phyloP scores from a whole-genome alignment of 345 rosid genomes.

The Balakata baccata region DNA sequence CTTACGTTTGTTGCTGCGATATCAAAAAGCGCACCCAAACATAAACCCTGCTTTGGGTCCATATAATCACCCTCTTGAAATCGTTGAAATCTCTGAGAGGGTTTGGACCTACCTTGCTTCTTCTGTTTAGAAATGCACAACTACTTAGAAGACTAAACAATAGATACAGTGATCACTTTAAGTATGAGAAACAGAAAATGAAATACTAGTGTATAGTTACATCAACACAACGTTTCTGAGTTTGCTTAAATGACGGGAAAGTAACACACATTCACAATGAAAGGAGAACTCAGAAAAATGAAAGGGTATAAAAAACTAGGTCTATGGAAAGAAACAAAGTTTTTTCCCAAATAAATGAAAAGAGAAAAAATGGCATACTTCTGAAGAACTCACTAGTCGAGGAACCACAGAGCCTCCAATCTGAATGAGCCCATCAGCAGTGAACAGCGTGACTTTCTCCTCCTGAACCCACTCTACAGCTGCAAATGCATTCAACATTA shows the following conservation, averaged over 20 bases:
- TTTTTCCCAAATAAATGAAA: neutral
- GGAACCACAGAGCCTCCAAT: constrained; percentile 90
- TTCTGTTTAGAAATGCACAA: constrained; percentile 39
- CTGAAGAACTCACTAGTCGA: constrained; percentile 49
- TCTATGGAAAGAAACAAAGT: neutral
- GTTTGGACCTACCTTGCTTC: constrained; percentile 48
- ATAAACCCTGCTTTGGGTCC: constrained; percentile 80
- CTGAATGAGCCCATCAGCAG: constrained; percentile 80
- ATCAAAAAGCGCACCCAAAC: constrained; percentile 83
- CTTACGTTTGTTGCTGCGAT: constrained; percentile 92
- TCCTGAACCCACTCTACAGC: constrained; percentile 81
- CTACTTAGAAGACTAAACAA: neutral
- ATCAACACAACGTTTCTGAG: neutral
- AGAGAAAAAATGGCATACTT: constrained; percentile 37
- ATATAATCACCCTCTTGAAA: constrained; percentile 84
- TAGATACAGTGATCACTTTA: neutral
- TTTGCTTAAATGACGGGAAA: neutral
- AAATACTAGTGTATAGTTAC: neutral
- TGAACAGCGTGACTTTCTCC: constrained; percentile 77
- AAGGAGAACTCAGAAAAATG: neutral
- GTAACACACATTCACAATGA: neutral
- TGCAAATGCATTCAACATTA: constrained; percentile 19
- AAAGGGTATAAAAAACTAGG: neutral
- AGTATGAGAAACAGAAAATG: neutral
- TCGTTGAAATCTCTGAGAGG: constrained; percentile 47